phyloP scores from a whole-genome alignment of 768 basidiomycete genomes.

The Rhodotorula babjevae region DNA sequence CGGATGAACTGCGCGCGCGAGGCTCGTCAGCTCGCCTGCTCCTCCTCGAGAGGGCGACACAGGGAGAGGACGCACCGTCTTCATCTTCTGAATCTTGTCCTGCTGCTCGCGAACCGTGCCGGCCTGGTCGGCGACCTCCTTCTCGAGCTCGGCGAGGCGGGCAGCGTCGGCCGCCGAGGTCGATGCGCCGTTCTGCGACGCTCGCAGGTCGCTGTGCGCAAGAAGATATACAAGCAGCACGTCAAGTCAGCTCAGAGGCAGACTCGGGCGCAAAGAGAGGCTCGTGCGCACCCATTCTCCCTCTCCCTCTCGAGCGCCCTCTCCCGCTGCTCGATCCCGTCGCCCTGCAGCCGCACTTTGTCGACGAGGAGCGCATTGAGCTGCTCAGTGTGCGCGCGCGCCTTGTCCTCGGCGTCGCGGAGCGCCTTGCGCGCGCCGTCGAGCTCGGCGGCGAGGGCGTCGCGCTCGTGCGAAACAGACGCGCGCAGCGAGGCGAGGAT shows the following conservation, averaged over 20 bases:
- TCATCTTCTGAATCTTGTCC: constrained; percentile 73
- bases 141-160: constrained; percentile 67
- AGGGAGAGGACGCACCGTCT: constrained; percentile 54
- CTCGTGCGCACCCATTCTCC: constrained; percentile 62
- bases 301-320: constrained; percentile 78
- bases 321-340: constrained; percentile 84
- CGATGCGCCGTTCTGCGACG: constrained; percentile 69
- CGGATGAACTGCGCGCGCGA: constrained; percentile 71
- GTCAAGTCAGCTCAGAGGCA: not conserved
- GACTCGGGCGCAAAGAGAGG: constrained; percentile 33
- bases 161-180: constrained; percentile 76
- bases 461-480: constrained; percentile 82
- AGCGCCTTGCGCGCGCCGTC: constrained; percentile 62
- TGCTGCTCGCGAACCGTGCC: constrained; percentile 52
- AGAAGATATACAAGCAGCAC: not conserved
- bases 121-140: constrained; percentile 62
- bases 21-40: not conserved
- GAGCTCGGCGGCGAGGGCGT: constrained; percentile 64
- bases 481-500: constrained; percentile 79
- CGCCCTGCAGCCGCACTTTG: constrained; percentile 83
- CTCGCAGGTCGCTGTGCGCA: constrained; percentile 63
- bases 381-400: constrained; percentile 75
- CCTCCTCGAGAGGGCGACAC: not conserved
- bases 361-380: constrained; percentile 78
- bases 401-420: constrained; percentile 71